Base-by-base conservation (phyloP, 2,329 filamentous ascomycete species). In the Fusarium irregulare region DNA sequence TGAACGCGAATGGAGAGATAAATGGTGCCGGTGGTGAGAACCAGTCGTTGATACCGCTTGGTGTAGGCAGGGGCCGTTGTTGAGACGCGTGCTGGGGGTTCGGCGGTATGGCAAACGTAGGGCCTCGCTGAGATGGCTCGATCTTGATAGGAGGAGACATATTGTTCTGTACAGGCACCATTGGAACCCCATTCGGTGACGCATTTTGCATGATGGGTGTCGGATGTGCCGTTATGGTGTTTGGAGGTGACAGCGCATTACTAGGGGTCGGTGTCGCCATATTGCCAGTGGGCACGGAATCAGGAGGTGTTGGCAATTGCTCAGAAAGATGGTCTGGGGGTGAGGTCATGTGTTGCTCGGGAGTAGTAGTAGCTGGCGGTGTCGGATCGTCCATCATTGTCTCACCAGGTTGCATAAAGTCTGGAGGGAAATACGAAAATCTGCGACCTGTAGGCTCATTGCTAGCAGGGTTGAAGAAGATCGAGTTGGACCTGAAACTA, bases 371-470 rank as follows among this genome's bases (percentile, higher is more conserved):
- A 18, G 77, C 76, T 23, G 80, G 76, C 4, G 79, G 77, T 10
- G 78, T 76, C 20, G 76, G 66, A 44, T 83, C 80, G 18, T 83
- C 80, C 6, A 76, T 68, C 25, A 71, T 64, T 7, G 73, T 67
- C 30, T 82, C 80, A 16, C 76, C 75, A 14, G 76, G 68, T 20
- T 81, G 77, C 30, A 74, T 75, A 13, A 81, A 80, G 21, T 90
- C 88, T 3, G 89, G 89, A 12, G 89, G 88, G 68, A 90, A 90
- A 71, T 90, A 89, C 18, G 88, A 90, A 66, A 89, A 88, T 10
- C 88, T 82, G 23, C 88, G 84, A 10, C 88, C 88, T 42, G 81
- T 83, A 11, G 80, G 80, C 64, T 88, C 86, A 7, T 82, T 84
- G 20, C 83, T 84, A 2, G 85, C 83, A 8, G 88, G 88, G 60